phyloP scores from a whole-genome alignment of 768 basidiomycete genomes.

The Candolleomyces efflorescens region DNA sequence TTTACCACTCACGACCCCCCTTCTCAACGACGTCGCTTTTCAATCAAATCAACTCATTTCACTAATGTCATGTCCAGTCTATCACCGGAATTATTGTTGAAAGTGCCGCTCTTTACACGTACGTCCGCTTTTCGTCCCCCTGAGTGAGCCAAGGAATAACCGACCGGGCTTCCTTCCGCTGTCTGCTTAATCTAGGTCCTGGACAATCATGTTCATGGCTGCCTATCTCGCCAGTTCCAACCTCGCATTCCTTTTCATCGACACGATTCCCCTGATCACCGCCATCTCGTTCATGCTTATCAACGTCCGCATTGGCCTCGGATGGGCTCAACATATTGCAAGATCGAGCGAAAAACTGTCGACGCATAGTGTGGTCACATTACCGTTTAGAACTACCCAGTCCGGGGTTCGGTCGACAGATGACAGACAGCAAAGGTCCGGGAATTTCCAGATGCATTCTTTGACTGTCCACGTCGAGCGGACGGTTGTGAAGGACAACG shows the following conservation, averaged over 20 bases:
- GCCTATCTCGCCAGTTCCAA: slow-evolving; percentile 6
- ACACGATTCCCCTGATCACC: slow-evolving; percentile 7
- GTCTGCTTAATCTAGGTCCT: background rate
- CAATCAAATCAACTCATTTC: too few relatives aligned
- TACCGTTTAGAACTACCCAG: background rate
- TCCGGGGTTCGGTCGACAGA: background rate
- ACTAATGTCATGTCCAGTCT: background rate
- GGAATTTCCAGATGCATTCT: background rate
- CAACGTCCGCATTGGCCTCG: slow-evolving; percentile 13
- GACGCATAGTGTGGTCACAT: background rate
- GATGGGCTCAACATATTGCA: slow-evolving; percentile 9
- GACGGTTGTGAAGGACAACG: slow-evolving; percentile 1
- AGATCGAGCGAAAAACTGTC: background rate
- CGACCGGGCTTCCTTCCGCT: background rate
- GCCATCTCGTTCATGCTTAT: slow-evolving; percentile 15
- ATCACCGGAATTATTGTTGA: slow-evolving; percentile 13
- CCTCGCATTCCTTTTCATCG: slow-evolving; percentile 9
- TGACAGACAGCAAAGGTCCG: background rate
- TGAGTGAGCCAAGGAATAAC: background rate
- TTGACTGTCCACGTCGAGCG: slow-evolving; percentile 3
- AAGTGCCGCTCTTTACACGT: slow-evolving; percentile 14
- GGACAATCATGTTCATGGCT: slow-evolving; percentile 11
- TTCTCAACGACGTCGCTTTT: too few relatives aligned
- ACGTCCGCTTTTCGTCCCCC: background rate
- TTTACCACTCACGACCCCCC: too few relatives aligned